Percentiles rank a stretch among this genome's conserved stretches.
These are phyloP conservation scores for Pontederia paniculata DNA, from an alignment of 176 grass and related monocot genomes.

Conservation along the genomic window DNA sequence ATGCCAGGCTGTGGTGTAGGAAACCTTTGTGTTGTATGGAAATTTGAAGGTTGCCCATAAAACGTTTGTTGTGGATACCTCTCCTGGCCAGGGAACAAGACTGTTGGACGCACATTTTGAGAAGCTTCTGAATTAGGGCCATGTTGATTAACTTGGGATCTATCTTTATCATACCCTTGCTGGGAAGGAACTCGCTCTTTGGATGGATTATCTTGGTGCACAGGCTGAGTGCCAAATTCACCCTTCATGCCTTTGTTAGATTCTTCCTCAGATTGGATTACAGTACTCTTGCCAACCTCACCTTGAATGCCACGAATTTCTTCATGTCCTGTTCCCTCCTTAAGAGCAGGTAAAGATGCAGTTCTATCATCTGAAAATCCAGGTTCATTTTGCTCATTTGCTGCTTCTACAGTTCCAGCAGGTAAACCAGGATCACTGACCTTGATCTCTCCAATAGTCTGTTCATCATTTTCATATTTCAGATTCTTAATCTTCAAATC, in stretches of 20 bases:
- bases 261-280: no score
- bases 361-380: not conserved
- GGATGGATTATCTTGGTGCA: no score
- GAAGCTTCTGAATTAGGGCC: slow-evolving; percentile 13
- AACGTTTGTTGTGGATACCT: slow-evolving; percentile 11
- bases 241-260: no score
- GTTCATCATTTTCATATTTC: slow-evolving; percentile 18
- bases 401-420: not conserved
- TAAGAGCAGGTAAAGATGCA: not conserved
- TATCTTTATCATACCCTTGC: slow-evolving; percentile 16
- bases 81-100: slow-evolving; percentile 2
- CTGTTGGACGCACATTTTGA: slow-evolving; percentile 20
- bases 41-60: slow-evolving; percentile 15
- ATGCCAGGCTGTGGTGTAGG: slow-evolving; percentile 16
- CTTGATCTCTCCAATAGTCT: slow-evolving; percentile 21
- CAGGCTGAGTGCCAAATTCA: no score
- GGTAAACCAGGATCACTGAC: slow-evolving; percentile 14
- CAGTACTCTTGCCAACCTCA: slow-evolving; percentile 9
- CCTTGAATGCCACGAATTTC: slow-evolving; percentile 1
- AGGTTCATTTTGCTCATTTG: no score
- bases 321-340: slow-evolving; percentile 1
- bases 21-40: slow-evolving; percentile 12
- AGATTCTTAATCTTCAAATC: slow-evolving; percentile 5
- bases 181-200: no score
- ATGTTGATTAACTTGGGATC: slow-evolving; percentile 20